These are phyloP conservation scores for Podospora sp. DNA, from an alignment of 495 filamentous ascomycete genomes.

Conservation along the genomic window DNA sequence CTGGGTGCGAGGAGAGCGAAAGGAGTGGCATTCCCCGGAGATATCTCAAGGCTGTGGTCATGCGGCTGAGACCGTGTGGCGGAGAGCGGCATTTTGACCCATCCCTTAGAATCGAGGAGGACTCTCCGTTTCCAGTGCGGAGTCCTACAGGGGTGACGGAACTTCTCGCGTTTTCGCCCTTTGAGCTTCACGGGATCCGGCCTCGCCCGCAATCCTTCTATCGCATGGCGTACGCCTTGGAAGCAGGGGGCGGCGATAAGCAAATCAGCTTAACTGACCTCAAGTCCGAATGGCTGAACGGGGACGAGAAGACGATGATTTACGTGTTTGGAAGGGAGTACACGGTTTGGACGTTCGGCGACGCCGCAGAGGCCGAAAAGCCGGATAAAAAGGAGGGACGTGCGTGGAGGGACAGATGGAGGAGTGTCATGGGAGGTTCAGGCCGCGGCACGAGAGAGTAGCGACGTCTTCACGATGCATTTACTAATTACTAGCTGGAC, in stretches of 20 bases:
- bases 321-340: slow-evolving; percentile 20
- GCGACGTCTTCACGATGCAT: too few relatives aligned
- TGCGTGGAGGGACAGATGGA: slow-evolving; percentile 24
- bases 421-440: not conserved
- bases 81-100: not conserved
- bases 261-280: not conserved
- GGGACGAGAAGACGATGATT: slow-evolving; percentile 20
- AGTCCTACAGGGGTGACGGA: not conserved
- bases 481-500: too few relatives aligned
- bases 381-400: not conserved
- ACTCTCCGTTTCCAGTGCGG: not conserved
- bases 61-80: not conserved
- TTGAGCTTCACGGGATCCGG: not conserved
- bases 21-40: not conserved
- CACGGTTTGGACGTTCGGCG: slow-evolving; percentile 21
- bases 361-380: slow-evolving; percentile 2
- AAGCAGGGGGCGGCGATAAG: not conserved
- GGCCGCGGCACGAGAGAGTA: too few relatives aligned
- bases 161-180: not conserved
- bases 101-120: not conserved
- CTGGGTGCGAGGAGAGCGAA: not conserved
- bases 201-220: not conserved
- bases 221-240: slow-evolving; percentile 7
- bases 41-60: not conserved
- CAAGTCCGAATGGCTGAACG: slow-evolving; percentile 11